Evolutionary conservation across 768 basidiomycete genomes (phyloP).

Genomic region (Calocybe gangraenosa): DNA sequence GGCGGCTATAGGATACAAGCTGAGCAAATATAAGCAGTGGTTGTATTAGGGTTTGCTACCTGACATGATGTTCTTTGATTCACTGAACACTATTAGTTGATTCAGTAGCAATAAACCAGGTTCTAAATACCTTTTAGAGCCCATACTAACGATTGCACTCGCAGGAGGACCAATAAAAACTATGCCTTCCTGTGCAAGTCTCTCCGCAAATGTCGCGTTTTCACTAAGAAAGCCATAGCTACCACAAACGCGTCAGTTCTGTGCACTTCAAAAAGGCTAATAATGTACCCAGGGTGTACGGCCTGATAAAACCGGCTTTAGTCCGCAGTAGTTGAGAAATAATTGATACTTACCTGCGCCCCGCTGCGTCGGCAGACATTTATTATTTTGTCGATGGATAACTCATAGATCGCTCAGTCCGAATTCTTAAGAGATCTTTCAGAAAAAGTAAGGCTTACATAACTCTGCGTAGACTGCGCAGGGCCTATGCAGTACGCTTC

Average conservation of each 20-base stretch:
- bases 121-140: slow-evolving; percentile 75
- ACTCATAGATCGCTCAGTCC: slow-evolving; percentile 33
- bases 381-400: slow-evolving; percentile 85
- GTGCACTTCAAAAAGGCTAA: background rate
- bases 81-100: slow-evolving; percentile 37
- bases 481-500: slow-evolving; percentile 93
- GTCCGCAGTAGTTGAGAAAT: background rate
- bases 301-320: slow-evolving; percentile 45
- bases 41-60: slow-evolving; percentile 41
- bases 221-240: slow-evolving; percentile 92
- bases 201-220: slow-evolving; percentile 78
- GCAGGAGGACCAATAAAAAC: slow-evolving; percentile 90
- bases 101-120: background rate
- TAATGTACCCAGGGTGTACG: slow-evolving; percentile 80
- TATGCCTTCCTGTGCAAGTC: slow-evolving; percentile 72
- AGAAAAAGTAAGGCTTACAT: slow-evolving; percentile 52
- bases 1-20: slow-evolving; percentile 46
- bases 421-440: background rate
- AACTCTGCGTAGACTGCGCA: slow-evolving; percentile 84
- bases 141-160: slow-evolving; percentile 89
- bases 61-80: slow-evolving; percentile 94
- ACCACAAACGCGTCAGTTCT: slow-evolving; percentile 3
- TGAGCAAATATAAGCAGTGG: background rate
- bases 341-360: slow-evolving; percentile 64
- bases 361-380: slow-evolving; percentile 77